phyloP scores from a whole-genome alignment of 2,329 filamentous ascomycete genomes.

The Fusarium sarcochroum region DNA sequence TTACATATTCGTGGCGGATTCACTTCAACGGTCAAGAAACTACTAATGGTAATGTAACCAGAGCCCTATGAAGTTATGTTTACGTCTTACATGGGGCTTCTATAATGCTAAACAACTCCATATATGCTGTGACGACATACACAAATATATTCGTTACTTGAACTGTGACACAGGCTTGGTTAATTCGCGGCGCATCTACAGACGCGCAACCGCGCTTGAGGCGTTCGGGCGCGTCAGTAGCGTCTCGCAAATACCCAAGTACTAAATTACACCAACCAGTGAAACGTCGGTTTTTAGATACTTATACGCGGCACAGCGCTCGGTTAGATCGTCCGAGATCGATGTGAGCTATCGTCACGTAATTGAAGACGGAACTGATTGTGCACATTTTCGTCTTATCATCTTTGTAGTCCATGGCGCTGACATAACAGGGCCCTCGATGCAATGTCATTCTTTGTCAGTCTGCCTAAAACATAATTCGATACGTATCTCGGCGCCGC shows the following conservation, averaged over 20 bases:
- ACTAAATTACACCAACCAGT: not conserved
- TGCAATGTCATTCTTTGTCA: too few relatives aligned
- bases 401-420: too few relatives aligned
- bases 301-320: conserved; percentile 55
- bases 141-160: too few relatives aligned
- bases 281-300: conserved; percentile 39
- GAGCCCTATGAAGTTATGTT: too few relatives aligned
- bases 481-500: not conserved
- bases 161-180: not conserved
- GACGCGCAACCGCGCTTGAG: conserved; percentile 3
- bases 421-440: too few relatives aligned
- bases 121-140: too few relatives aligned
- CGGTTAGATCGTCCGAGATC: conserved; percentile 54
- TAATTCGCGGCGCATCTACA: not conserved
- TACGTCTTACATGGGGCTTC: too few relatives aligned
- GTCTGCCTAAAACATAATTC: not conserved
- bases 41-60: too few relatives aligned
- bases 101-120: too few relatives aligned
- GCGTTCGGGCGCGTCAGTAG: not conserved
- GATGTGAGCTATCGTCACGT: conserved; percentile 32
- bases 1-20: too few relatives aligned
- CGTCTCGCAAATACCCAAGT: not conserved
- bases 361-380: not conserved
- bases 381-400: not conserved
- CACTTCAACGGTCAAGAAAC: too few relatives aligned